Conservation (phyloP, 164 flowering plant species). For the Annona squamosa region DNA sequence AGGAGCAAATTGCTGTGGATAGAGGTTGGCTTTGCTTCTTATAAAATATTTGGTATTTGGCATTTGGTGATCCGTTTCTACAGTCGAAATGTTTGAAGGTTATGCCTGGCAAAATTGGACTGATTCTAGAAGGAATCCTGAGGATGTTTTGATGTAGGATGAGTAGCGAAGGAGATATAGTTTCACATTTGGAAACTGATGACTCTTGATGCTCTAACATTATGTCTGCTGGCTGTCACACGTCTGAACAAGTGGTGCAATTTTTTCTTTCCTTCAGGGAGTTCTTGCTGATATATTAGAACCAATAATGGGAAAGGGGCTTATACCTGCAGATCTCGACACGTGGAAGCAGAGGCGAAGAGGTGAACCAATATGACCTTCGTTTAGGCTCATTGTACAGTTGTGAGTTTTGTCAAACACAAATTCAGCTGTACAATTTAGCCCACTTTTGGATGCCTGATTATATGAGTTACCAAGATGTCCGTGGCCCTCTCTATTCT, state of each 20-base stretch:
- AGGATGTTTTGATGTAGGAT: too few relatives aligned
- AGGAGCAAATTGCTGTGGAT: too few relatives aligned
- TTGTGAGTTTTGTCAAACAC: not conserved
- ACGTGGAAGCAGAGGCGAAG: conserved; percentile 96
- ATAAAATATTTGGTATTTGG: too few relatives aligned
- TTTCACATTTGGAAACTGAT: not conserved
- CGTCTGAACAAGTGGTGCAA: not conserved
- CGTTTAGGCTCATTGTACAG: not conserved
- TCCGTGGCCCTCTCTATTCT: too few relatives aligned
- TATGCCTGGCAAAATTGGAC: too few relatives aligned
- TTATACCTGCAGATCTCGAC: conserved; percentile 92
- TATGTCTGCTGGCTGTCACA: not conserved
- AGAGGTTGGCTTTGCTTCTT: too few relatives aligned
- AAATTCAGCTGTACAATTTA: too few relatives aligned
- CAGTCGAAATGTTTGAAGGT: too few relatives aligned
- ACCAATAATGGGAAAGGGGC: conserved; percentile 99
- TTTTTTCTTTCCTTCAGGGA: conserved; percentile 43
- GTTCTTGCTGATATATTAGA: conserved; percentile 97
- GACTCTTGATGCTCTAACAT: not conserved
- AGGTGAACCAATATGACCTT: conserved; percentile 34
- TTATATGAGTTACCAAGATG: too few relatives aligned
- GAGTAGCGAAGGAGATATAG: not conserved
- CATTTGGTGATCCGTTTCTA: too few relatives aligned
- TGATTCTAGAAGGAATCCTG: too few relatives aligned
- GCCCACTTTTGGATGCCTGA: too few relatives aligned